phyloP scores from a whole-genome alignment of 257 asterid species.

The Solanum peruvianum region DNA sequence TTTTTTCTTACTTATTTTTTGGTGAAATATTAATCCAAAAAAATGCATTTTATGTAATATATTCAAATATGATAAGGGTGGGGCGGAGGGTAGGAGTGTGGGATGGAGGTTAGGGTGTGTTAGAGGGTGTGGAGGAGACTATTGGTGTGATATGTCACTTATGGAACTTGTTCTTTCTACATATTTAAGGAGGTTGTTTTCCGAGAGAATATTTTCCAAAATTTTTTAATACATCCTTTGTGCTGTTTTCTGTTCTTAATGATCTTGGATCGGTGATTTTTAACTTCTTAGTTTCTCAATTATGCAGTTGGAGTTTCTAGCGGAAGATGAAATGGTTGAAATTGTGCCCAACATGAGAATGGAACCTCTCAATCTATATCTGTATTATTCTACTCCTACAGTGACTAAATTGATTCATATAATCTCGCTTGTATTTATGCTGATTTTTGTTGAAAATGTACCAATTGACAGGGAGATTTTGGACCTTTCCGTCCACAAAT shows the following conservation, averaged over 20 bases:
- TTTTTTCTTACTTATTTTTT: not conserved
- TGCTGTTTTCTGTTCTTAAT: not conserved
- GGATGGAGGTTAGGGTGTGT: not conserved
- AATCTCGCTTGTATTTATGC: not conserved
- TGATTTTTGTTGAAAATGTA: not conserved
- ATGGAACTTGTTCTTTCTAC: not conserved
- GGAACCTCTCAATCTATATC: slow-evolving; percentile 76
- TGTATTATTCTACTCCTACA: slow-evolving; percentile 16
- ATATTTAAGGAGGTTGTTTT: not conserved
- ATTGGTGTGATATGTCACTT: not conserved
- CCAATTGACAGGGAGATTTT: slow-evolving; percentile 58
- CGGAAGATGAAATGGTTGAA: slow-evolving; percentile 81
- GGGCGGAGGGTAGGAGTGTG: not conserved
- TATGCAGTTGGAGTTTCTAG: slow-evolving; percentile 82
- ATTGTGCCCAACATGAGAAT: slow-evolving; percentile 77
- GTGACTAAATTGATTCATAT: not conserved
- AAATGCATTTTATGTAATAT: too few species aligned
- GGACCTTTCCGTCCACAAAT: slow-evolving; percentile 81
- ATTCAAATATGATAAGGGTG: not conserved
- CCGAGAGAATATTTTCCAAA: not conserved
- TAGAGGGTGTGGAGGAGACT: not conserved
- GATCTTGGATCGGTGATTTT: not conserved
- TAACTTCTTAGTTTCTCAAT: not conserved
- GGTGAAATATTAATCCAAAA: not conserved
- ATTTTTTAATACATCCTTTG: not conserved